A percentile compares a stretch with the other conserved stretches of the same genome.
Conservation (phyloP, 1,284 basidiomycete species). For the Tremellales sp. region DNA sequence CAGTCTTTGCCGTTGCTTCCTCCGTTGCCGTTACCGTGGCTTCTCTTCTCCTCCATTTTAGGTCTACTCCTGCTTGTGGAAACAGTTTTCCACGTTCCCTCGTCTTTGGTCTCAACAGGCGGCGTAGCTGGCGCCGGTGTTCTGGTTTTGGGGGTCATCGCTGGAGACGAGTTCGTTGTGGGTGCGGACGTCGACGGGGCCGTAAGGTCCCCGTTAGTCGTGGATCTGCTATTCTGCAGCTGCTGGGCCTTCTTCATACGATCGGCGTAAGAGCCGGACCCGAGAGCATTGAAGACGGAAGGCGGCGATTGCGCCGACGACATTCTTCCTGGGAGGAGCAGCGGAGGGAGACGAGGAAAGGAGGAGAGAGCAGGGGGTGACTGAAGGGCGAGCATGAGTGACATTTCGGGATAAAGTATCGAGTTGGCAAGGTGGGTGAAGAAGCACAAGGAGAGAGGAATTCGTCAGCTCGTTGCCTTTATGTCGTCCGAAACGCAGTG, state of each 20-base stretch:
- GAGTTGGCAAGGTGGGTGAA: not conserved
- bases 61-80: conserved; percentile 14
- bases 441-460: not conserved
- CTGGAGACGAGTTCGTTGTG: conserved; percentile 1
- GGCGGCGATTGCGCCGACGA: conserved; percentile 14
- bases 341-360: conserved; percentile 13
- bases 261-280: conserved; percentile 39
- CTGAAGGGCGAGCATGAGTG: conserved; percentile 23
- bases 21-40: not conserved
- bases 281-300: conserved; percentile 44
- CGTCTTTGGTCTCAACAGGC: conserved; percentile 25
- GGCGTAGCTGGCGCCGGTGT: not conserved
- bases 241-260: conserved; percentile 30
- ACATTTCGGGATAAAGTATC: conserved; percentile 4
- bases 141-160: not conserved
- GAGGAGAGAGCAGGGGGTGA: conserved; percentile 13
- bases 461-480: conserved; percentile 3
- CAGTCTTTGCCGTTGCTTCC: conserved; percentile 36
- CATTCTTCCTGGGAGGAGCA: conserved; percentile 12
- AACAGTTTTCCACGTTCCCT: conserved; percentile 39
- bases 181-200: not conserved
- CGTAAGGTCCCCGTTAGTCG: not conserved
- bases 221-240: too few species aligned
- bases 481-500: too few species aligned
- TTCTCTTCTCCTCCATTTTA: conserved; percentile 1